These are phyloP conservation scores for Dioscorea zingiberensis DNA, from an alignment of 106 monocot species.

Conservation along the genomic window DNA sequence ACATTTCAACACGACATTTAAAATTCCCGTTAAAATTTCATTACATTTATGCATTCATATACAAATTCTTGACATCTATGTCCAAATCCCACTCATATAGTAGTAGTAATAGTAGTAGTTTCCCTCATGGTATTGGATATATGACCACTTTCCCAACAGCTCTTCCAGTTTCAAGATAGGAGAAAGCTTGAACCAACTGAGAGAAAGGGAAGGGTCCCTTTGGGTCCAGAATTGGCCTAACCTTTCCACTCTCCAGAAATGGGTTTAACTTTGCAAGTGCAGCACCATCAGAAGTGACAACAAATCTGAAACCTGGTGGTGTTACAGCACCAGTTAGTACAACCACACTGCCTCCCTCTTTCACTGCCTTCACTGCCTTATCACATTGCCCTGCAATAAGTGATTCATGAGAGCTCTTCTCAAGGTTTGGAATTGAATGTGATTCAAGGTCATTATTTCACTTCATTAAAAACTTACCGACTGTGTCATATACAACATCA, in stretches of 20 bases:
- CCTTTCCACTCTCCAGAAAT: conserved; percentile 58
- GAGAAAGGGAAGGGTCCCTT: conserved; percentile 68
- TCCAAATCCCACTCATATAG: no score
- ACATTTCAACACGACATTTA: no score
- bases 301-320: conserved; percentile 73
- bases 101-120: no score
- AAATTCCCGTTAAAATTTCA: no score
- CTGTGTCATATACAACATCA: conserved; percentile 86
- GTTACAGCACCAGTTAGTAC: conserved; percentile 55
- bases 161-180: conserved; percentile 72
- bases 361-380: conserved; percentile 63
- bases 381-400: conserved; percentile 57
- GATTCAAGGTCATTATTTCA: no score
- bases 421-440: not conserved
- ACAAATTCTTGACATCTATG: no score
- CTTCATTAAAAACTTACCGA: conserved; percentile 40
- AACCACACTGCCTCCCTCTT: conserved; percentile 77
- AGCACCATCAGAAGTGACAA: conserved; percentile 77
- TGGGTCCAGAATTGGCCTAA: conserved; percentile 76
- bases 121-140: conserved; percentile 57
- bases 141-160: conserved; percentile 82
- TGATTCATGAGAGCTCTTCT: not conserved
- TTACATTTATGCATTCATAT: no score
- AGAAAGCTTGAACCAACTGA: conserved; percentile 62
- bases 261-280: conserved; percentile 54